Base-by-base conservation (phyloP, 257 asterid genomes). In the Solanum pimpinellifolium region DNA sequence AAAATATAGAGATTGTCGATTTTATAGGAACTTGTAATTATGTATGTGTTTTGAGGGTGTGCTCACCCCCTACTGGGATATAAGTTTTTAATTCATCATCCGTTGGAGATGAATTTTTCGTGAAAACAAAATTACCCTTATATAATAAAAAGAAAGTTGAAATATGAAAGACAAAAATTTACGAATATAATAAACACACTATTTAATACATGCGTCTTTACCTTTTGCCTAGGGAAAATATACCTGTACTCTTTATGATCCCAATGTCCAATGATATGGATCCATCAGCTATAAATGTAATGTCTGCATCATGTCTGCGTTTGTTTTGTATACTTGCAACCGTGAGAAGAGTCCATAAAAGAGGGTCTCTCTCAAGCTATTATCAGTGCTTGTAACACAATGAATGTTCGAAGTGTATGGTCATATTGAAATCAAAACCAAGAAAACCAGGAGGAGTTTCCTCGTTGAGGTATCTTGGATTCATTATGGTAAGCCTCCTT, bases 341-440 rank as follows among this genome's bases (percentile, higher is more conserved):
- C 82, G 89, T 35, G 91, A 91, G 90, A 96, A 94, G 86, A 94
- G 98, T 90, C 91, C 84, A 87, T 93, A 96, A 88, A 96, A 95
- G 69, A 96, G 93, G 60, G 99, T 96, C 90, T 95, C 99, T 89
- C 98, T 92, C 15, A 95, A 94, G 80, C 92, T 94, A 90, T 86
- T 73, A 59, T 94, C 95, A 85, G 65, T 86, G 66, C 62, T 88
- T n/a, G 94, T 88, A 82, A 78, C 78, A 87, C 88, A 74, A 78
- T 88, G 89, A 39, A 94, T 85, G 91, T 91, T 46, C 41, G 70
- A 23, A 29, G 56, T 76, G 78, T 96, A 98, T 84, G 91, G 95
- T 65, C 98, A 96, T 92, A 91, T 96, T 96, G 9, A 96, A 98
- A 35, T 98, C 99, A 90, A 95, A 96, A 84, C 98, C 98, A 88